Base-by-base conservation (phyloP, 257 asterid genomes). In the Avicennia marina region DNA sequence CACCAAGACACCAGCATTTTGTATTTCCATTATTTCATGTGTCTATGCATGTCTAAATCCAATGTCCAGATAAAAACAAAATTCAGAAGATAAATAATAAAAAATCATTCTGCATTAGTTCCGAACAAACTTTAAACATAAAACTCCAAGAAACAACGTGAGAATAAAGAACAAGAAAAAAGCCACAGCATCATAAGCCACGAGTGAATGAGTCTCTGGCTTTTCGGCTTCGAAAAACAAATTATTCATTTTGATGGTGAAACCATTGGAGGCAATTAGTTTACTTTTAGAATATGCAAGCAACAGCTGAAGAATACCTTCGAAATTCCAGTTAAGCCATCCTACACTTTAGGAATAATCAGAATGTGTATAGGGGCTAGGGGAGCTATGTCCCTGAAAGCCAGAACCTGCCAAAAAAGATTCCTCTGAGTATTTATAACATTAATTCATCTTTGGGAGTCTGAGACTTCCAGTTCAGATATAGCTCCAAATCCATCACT, bases 361-460 rank as follows among this genome's bases (percentile, higher is more conserved):
- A 90, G 44, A 56, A 90, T 79, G 75, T 90, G 96, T 4, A 75
- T 79, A 24, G 96, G 98, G 7, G 95, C 95, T 67, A 85, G 95
- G 15, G 96, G 95, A 70, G 53, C 32, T 66, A 83, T 76, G 73
- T 90, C 96, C 84, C 91, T 85, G 75, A 90, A 90, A 67, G 98
- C 98, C 44, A 90, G 78, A 79, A 90, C 95, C 98, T 90, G 81
- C 63, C 43, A 59, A 31, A 63, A 60, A 58, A 25, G 7, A 17
- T 2, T 58, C 18, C 8, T 57, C 11, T 7, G 41, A 31, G 22
- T 42, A 41, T 27, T 40, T 31, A 9, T 19, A 32, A 25, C 36
- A 53, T 32, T 27, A 13, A 24, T 10, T 18, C 34, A 29, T 4
- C 8, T 29, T 29, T 29, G n/a, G 12, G 13, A 25, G 55, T 24